Conservation (phyloP, 2,329 filamentous ascomycete genomes). For the Magnaporthiopsis rhizophila region DNA sequence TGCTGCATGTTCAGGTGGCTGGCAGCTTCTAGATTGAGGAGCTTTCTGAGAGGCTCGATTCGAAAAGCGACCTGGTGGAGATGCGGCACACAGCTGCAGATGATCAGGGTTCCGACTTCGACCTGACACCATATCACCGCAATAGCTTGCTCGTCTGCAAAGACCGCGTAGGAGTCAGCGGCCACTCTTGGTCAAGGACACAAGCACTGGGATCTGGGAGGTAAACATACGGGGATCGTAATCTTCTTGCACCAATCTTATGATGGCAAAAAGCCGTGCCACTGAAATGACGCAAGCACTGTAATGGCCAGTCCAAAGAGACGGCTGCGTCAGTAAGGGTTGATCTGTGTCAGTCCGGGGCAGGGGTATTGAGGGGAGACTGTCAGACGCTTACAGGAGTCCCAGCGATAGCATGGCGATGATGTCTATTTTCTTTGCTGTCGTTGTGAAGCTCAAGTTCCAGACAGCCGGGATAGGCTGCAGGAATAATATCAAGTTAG, state of each 20-base stretch:
- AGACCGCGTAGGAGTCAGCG: neutral
- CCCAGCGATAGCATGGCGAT: constrained; percentile 11
- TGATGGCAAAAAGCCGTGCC: neutral
- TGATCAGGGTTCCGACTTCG: neutral
- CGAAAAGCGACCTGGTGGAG: neutral
- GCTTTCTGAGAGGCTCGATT: neutral
- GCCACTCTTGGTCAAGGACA: neutral
- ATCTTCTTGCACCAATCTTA: neutral
- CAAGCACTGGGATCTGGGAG: neutral
- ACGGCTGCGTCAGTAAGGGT: neutral
- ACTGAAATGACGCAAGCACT: constrained; percentile 1
- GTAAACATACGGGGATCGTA: neutral
- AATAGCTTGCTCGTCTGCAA: neutral
- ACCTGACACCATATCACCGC: neutral
- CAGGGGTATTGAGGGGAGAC: neutral
- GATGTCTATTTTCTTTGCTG: constrained; percentile 10
- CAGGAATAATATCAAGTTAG: constrained; percentile 11
- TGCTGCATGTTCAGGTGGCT: neutral
- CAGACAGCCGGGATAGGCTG: constrained; percentile 13
- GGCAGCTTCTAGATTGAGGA: neutral
- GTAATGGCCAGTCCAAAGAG: neutral
- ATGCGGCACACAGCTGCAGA: constrained; percentile 3
- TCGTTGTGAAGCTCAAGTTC: constrained; percentile 9
- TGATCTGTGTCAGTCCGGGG: neutral
- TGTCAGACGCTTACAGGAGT: constrained; percentile 2